Conservation (phyloP, 164 flowering plant genomes). For the Macadamia tetraphylla region DNA sequence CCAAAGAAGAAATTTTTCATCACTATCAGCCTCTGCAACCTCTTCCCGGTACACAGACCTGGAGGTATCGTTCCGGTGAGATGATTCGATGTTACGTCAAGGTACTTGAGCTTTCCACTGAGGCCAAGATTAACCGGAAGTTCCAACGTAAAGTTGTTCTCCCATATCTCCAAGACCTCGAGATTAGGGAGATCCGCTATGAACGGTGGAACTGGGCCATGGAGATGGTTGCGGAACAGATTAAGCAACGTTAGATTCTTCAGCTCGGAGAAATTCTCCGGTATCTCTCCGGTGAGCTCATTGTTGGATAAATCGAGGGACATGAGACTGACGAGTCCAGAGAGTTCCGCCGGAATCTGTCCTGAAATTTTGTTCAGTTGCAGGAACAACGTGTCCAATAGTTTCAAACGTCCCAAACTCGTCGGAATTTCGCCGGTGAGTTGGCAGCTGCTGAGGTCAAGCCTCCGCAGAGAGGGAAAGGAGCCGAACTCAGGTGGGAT, state of each 20-base stretch:
- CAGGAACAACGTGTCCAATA: constrained; percentile 55
- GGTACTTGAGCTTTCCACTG: constrained; percentile 39
- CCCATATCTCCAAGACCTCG: constrained; percentile 71
- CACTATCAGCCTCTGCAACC: constrained; percentile 46
- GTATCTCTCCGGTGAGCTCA: constrained; percentile 60
- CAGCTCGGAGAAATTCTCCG: constrained; percentile 48
- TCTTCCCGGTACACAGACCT: constrained; percentile 59
- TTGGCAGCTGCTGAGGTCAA: constrained; percentile 54
- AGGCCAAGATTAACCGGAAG: constrained; percentile 71
- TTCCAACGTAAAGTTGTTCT: constrained; percentile 71
- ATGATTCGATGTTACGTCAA: constrained; percentile 66
- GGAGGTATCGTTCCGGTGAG: constrained; percentile 70
- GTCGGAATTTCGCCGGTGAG: constrained; percentile 74
- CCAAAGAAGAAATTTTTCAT: constrained; percentile 70
- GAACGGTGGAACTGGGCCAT: constrained; percentile 58
- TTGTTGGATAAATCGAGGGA: constrained; percentile 74
- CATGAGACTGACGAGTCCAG: constrained; percentile 38
- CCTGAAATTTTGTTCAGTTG: constrained; percentile 64
- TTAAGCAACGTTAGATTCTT: constrained; percentile 48
- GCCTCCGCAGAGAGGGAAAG: constrained; percentile 29
- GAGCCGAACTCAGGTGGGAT: constrained; percentile 66
- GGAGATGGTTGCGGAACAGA: constrained; percentile 57
- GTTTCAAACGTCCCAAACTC: constrained; percentile 41
- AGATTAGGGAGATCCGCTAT: constrained; percentile 66
- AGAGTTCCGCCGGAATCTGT: constrained; percentile 54